phyloP scores from a whole-genome alignment of 1,284 basidiomycete species.

The Moesziomyces sp. region DNA sequence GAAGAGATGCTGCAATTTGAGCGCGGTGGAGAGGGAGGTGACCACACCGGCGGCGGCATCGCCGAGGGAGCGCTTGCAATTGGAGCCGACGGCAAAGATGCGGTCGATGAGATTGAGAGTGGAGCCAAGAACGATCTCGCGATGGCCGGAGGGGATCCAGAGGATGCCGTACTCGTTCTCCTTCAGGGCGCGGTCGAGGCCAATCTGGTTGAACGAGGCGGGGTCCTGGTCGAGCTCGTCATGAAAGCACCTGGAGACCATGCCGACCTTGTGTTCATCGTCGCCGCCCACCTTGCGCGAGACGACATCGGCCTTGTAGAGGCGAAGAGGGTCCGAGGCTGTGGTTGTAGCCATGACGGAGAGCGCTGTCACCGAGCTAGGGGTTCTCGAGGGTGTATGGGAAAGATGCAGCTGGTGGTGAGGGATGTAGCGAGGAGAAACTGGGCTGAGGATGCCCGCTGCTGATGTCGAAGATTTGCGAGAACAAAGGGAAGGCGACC shows the following conservation, averaged over 20 bases:
- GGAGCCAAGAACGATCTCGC: constrained; percentile 73
- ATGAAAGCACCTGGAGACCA: constrained; percentile 47
- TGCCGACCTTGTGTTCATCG: constrained; percentile 37
- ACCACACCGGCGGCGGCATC: constrained; percentile 83
- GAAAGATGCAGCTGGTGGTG: not conserved
- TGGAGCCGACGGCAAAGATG: constrained; percentile 80
- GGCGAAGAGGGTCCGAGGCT: constrained; percentile 11
- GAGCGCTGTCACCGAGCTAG: not conserved
- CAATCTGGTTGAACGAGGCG: constrained; percentile 17
- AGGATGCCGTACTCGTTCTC: constrained; percentile 85
- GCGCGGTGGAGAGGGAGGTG: constrained; percentile 74
- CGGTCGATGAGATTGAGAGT: constrained; percentile 81
- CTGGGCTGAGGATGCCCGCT: not conserved
- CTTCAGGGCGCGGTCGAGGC: constrained; percentile 77
- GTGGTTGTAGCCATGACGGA: constrained; percentile 4
- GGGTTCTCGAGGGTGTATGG: not conserved
- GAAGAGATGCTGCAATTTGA: constrained; percentile 80
- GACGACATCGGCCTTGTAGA: constrained; percentile 37
- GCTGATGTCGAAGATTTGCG: not conserved
- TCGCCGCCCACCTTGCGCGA: constrained; percentile 27
- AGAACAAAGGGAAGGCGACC: not conserved
- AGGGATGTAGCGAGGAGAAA: not conserved
- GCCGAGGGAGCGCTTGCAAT: constrained; percentile 81
- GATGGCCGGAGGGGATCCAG: constrained; percentile 72
- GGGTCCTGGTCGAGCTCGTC: constrained; percentile 34